These are phyloP conservation scores for Pseudognaphalium luteoalbum DNA, from an alignment of 129 eudicot species.

Conservation along the genomic window DNA sequence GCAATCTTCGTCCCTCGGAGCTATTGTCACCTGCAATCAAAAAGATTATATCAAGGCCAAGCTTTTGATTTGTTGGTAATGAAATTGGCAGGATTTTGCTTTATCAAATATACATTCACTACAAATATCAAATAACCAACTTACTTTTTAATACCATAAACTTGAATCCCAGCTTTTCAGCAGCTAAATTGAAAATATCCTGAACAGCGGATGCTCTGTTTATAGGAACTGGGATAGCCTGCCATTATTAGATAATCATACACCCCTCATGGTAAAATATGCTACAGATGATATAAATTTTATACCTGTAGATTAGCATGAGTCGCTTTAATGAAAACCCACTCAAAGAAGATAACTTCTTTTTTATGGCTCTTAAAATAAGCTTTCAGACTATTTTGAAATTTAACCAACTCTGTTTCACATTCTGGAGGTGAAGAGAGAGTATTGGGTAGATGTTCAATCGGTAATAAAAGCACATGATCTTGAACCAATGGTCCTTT, in stretches of 20 bases:
- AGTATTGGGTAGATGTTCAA: conserved; percentile 84
- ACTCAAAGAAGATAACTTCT: conserved; percentile 84
- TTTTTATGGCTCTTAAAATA: conserved; percentile 67
- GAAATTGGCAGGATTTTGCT: not conserved
- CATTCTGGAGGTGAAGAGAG: conserved; percentile 67
- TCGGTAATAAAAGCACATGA: conserved; percentile 81
- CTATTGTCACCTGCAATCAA: conserved; percentile 42
- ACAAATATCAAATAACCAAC: conserved; percentile 21
- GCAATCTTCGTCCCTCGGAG: conserved; percentile 47
- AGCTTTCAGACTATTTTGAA: conserved; percentile 69
- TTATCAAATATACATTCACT: not conserved
- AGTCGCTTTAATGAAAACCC: conserved; percentile 66
- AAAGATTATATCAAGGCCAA: not conserved
- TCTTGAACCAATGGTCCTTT: conserved; percentile 89
- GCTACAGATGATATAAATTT: not conserved
- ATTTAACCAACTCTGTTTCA: conserved; percentile 59
- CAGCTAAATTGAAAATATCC: conserved; percentile 82
- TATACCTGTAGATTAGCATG: conserved; percentile 97
- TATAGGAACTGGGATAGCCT: conserved; percentile 86
- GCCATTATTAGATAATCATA: conserved; percentile 16
- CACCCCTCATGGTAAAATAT: not conserved
- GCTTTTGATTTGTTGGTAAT: not conserved
- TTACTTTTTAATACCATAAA: conserved; percentile 58
- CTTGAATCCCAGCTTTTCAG: conserved; percentile 86
- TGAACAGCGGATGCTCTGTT: conserved; percentile 67